Percentiles rank a stretch among this genome's conserved stretches.
Evolutionary conservation across 257 asterid genomes (phyloP).

Genomic region (Gynochthodes officinalis): DNA sequence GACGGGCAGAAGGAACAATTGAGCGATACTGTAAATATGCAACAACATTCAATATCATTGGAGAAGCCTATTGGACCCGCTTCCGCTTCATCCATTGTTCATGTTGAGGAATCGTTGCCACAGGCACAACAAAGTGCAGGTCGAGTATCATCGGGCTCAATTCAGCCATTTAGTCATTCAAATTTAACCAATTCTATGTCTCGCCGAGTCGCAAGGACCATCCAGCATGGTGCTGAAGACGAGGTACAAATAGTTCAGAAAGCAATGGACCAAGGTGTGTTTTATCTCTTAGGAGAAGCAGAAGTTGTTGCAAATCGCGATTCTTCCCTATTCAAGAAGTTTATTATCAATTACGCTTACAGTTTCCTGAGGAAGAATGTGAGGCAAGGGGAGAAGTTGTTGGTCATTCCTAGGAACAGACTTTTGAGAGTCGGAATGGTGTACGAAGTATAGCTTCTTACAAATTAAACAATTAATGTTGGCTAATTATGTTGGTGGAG

Average conservation of each 20-base stretch:
- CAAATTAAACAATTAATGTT: too few relatives aligned
- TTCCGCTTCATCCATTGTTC: constrained; percentile 29
- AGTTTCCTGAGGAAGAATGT: constrained; percentile 56
- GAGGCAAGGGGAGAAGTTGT: constrained; percentile 53
- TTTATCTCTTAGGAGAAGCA: constrained; percentile 61
- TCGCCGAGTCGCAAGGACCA: not conserved
- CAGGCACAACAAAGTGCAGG: constrained; percentile 14
- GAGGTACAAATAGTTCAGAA: constrained; percentile 38
- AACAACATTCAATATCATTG: constrained; percentile 27
- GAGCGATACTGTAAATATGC: too few relatives aligned
- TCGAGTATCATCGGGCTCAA: constrained; percentile 36
- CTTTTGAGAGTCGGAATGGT: constrained; percentile 76
- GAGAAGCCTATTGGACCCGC: constrained; percentile 19
- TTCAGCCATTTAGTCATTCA: constrained; percentile 28
- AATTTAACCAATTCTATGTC: constrained; percentile 18
- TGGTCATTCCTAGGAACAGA: constrained; percentile 58
- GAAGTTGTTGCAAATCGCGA: constrained; percentile 59
- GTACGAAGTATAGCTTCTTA: constrained; percentile 39
- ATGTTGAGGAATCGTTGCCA: constrained; percentile 30
- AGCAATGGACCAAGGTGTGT: constrained; percentile 49
- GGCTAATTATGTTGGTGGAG: too few relatives aligned
- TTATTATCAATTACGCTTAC: constrained; percentile 30
- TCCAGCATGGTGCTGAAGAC: constrained; percentile 28
- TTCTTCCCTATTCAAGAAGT: constrained; percentile 27
- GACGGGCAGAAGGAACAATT: constrained; percentile 4